phyloP scores from a whole-genome alignment of 1,139 yeast genomes.

The Yamadazyma mexicana region DNA sequence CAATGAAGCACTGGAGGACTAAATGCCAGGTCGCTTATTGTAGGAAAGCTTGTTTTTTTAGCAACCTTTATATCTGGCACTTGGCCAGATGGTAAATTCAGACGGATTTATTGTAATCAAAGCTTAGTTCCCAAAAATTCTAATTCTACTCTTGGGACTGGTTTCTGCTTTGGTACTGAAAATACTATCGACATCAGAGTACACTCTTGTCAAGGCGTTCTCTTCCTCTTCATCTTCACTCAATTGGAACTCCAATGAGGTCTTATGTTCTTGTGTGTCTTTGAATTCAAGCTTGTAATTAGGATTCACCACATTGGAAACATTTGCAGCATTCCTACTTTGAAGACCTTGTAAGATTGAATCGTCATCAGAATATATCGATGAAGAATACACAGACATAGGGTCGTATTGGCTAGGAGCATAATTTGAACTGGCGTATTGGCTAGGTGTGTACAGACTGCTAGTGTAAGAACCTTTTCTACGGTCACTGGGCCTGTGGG shows the following conservation, averaged over 20 bases:
- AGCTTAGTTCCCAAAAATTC: conserved; percentile 4
- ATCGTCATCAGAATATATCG: conserved; percentile 7
- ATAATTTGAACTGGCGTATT: neutral
- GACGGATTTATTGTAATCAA: no score
- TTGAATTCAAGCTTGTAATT: conserved; percentile 7
- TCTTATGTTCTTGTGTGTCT: conserved; percentile 1
- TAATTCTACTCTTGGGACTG: conserved; percentile 8
- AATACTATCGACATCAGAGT: conserved; percentile 19
- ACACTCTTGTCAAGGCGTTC: conserved; percentile 17
- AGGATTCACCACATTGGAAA: neutral
- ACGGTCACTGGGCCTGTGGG: conserved; percentile 3
- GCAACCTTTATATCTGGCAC: no score
- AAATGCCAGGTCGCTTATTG: no score
- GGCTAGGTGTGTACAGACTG: conserved; percentile 5
- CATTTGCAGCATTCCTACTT: no score
- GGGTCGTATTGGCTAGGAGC: conserved; percentile 1
- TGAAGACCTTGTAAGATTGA: no score
- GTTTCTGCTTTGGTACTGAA: conserved; percentile 15
- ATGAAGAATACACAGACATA: conserved; percentile 6
- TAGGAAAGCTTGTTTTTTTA: no score
- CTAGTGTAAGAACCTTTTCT: neutral
- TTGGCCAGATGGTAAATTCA: no score
- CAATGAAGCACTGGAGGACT: no score
- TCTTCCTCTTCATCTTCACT: conserved; percentile 12
- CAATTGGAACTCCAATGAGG: conserved; percentile 8